Percentiles rank a stretch among this genome's conserved stretches.
These are phyloP conservation scores for Paxillus ammoniavirescens DNA, from an alignment of 768 basidiomycete species.

Conservation along the genomic window DNA sequence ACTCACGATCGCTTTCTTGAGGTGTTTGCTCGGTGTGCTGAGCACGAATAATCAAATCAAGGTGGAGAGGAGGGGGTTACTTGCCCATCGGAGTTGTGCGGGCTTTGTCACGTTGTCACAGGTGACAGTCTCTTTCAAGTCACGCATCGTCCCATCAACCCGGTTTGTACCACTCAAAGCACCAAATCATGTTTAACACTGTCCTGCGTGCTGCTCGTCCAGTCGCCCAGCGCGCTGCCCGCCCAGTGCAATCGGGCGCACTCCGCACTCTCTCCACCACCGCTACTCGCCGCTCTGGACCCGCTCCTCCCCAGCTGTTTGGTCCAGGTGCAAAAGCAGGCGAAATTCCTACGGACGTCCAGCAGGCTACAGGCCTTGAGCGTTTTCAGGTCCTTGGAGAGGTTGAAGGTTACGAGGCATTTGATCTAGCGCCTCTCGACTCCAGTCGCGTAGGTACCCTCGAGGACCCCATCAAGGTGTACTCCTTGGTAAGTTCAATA, in stretches of 20 bases:
- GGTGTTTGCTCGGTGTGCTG: too few relatives aligned
- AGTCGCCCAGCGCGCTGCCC: conserved; percentile 19
- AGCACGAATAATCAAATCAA: too few relatives aligned
- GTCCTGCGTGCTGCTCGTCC: conserved; percentile 28
- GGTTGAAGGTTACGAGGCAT: conserved; percentile 83
- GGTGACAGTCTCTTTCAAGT: conserved; percentile 24
- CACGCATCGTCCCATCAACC: conserved; percentile 19
- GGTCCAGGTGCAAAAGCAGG: conserved; percentile 73
- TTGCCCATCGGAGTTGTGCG: conserved; percentile 10
- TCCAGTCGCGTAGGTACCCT: conserved; percentile 85
- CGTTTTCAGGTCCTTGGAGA: conserved; percentile 91
- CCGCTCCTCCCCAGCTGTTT: conserved; percentile 63
- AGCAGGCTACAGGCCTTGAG: conserved; percentile 95
- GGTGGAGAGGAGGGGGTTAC: too few relatives aligned
- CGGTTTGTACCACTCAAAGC: conserved; percentile 24
- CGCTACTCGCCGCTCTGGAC: conserved; percentile 52
- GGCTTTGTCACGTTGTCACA: conserved; percentile 16
- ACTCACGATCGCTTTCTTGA: too few relatives aligned
- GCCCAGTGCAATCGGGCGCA: conserved; percentile 23
- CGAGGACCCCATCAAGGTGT: conserved; percentile 82
- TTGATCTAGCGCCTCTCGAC: conserved; percentile 85
- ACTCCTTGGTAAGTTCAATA: conserved; percentile 66
- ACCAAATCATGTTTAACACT: conserved; percentile 25
- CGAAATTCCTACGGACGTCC: conserved; percentile 77
- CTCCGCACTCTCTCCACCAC: conserved; percentile 62